phyloP scores from a whole-genome alignment of 208 protist genomes.

The Trypanosoma brucei region DNA sequence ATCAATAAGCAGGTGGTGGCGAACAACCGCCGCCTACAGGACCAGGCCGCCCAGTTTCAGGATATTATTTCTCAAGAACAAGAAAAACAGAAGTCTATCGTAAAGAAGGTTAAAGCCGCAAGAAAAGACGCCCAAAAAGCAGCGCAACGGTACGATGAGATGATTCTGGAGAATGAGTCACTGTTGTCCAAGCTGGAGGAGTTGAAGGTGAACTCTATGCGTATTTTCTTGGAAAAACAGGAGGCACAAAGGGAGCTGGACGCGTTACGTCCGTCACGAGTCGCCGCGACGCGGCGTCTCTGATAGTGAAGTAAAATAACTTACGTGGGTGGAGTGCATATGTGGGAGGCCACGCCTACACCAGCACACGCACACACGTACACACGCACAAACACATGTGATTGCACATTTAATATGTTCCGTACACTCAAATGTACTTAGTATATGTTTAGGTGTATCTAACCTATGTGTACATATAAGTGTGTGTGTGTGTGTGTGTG shows the following conservation, averaged over 20 bases:
- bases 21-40: conserved; percentile 83
- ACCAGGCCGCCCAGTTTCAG: conserved; percentile 75
- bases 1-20: conserved; percentile 70
- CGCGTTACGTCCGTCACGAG: conserved; percentile 37
- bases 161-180: conserved; percentile 89
- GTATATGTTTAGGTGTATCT: too few relatives aligned
- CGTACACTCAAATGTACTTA: too few relatives aligned
- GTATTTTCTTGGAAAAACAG: conserved; percentile 84
- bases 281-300: conserved; percentile 40
- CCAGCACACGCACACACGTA: neutral
- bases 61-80: conserved; percentile 78
- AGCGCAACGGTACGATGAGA: conserved; percentile 89
- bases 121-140: conserved; percentile 74
- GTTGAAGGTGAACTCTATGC: conserved; percentile 89
- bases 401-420: neutral
- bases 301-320: conserved; percentile 14
- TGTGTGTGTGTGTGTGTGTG: too few relatives aligned
- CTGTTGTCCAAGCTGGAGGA: conserved; percentile 82
- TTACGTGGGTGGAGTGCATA: neutral
- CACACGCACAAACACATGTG: conserved; percentile 7
- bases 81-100: conserved; percentile 64
- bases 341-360: neutral
- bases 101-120: conserved; percentile 86
- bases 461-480: too few relatives aligned
- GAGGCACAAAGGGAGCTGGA: conserved; percentile 73